A percentile compares a stretch with the other conserved stretches of the same genome.
These are phyloP conservation scores for Blastobotrys terrestris DNA, from an alignment of 805 yeast genomes.

Conservation along the genomic window DNA sequence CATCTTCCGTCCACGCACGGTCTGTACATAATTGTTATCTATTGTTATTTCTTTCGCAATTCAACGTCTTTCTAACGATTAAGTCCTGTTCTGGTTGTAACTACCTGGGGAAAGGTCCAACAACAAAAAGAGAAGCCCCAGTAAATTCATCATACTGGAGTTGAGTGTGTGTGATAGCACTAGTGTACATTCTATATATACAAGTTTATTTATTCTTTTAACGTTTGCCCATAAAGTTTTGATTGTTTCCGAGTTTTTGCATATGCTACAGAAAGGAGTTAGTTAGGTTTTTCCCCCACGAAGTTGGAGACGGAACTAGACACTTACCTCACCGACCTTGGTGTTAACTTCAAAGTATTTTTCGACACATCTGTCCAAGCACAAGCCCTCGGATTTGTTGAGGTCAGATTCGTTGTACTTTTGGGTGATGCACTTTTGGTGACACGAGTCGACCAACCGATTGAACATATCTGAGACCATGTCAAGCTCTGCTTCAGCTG, in stretches of 20 bases:
- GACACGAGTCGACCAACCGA: conserved; percentile 81
- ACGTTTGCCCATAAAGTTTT: conserved; percentile 21
- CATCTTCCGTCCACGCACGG: neutral
- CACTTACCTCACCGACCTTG: conserved; percentile 71
- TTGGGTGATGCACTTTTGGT: conserved; percentile 68
- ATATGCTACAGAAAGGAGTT: conserved; percentile 32
- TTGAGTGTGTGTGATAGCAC: too few relatives aligned
- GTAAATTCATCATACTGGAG: too few relatives aligned
- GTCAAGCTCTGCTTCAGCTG: conserved; percentile 96
- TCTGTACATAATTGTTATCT: too few relatives aligned
- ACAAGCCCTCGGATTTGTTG: conserved; percentile 73
- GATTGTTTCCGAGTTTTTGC: conserved; percentile 43
- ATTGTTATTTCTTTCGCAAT: too few relatives aligned
- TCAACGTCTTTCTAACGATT: too few relatives aligned
- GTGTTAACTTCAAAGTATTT: conserved; percentile 93
- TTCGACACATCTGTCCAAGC: conserved; percentile 80
- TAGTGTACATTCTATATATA: neutral
- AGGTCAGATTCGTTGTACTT: conserved; percentile 67
- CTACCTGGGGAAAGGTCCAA: too few relatives aligned
- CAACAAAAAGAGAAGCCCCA: too few relatives aligned
- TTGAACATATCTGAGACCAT: conserved; percentile 98
- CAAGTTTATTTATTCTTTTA: conserved; percentile 3
- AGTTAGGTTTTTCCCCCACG: neutral
- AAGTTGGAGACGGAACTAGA: neutral
- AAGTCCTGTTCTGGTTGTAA: too few relatives aligned